Evolutionary conservation across 1,284 basidiomycete species (phyloP).

Genomic region (Microbotryum intermedium): DNA sequence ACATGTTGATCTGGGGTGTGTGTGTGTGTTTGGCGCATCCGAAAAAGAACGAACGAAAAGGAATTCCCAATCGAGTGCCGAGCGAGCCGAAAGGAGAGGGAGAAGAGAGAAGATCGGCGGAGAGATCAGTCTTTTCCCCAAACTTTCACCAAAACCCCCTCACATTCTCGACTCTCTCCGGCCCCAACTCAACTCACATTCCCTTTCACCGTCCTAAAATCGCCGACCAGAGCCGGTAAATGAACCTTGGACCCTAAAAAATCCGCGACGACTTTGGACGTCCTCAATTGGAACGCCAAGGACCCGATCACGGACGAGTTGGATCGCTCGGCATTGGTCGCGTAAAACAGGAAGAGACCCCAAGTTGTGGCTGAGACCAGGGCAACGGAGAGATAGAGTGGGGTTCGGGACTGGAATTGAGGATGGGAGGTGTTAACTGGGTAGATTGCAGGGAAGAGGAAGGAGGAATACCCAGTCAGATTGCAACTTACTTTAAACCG

Average conservation of each 20-base stretch:
- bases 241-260: conserved; percentile 24
- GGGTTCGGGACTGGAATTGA: conserved; percentile 18
- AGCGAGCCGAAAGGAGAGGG: too few species aligned
- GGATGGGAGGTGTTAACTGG: not conserved
- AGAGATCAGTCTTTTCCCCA: too few species aligned
- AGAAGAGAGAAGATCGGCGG: not conserved
- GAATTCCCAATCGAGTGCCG: too few species aligned
- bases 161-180: not conserved
- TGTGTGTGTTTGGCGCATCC: not conserved
- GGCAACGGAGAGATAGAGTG: conserved; percentile 22
- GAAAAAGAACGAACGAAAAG: not conserved
- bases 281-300: conserved; percentile 23
- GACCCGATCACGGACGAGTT: conserved; percentile 26
- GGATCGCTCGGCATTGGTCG: conserved; percentile 29
- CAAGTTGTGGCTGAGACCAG: conserved; percentile 11
- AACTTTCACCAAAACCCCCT: too few species aligned
- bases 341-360: conserved; percentile 28
- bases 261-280: conserved; percentile 16
- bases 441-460: not conserved
- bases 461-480: not conserved
- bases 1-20: conserved; percentile 27
- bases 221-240: conserved; percentile 21
- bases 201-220: conserved; percentile 28
- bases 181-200: conserved; percentile 13
- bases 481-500: conserved; percentile 3